phyloP scores from a whole-genome alignment of 495 filamentous ascomycete genomes.

The Antarctomyces pellizariae region DNA sequence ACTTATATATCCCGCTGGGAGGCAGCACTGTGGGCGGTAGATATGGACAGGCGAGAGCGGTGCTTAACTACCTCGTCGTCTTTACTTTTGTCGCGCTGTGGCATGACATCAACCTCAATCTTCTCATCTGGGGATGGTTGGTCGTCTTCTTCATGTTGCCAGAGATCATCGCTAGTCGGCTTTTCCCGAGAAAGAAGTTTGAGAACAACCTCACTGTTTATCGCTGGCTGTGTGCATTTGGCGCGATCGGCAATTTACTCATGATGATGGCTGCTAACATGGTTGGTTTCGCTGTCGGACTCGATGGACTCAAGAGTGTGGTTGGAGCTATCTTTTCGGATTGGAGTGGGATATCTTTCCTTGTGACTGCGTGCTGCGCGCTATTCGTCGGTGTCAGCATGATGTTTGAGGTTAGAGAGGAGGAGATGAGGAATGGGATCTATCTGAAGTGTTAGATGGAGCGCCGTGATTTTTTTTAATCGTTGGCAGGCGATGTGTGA shows the following conservation, averaged over 20 bases:
- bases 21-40: constrained; percentile 28
- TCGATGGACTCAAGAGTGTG: constrained; percentile 67
- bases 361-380: constrained; percentile 38
- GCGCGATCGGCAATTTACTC: constrained; percentile 64
- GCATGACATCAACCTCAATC: constrained; percentile 88
- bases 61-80: constrained; percentile 58
- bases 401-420: constrained; percentile 89
- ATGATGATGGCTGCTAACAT: constrained; percentile 95
- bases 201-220: constrained; percentile 42
- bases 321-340: constrained; percentile 49
- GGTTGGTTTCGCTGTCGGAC: constrained; percentile 78
- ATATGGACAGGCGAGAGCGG: constrained; percentile 17
- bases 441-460: constrained; percentile 66
- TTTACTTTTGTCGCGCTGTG: constrained; percentile 97
- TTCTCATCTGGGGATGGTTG: constrained; percentile 94
- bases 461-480: too few species aligned
- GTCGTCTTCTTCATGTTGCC: constrained; percentile 83
- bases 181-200: constrained; percentile 55
- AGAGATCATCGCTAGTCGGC: constrained; percentile 42
- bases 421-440: constrained; percentile 60
- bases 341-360: constrained; percentile 45
- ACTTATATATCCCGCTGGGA: constrained; percentile 84
- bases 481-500: too few species aligned
- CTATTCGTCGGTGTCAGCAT: constrained; percentile 76
- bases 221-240: constrained; percentile 60